These are phyloP conservation scores for Thelephora terrestris DNA, from an alignment of 1,284 basidiomycete species.

Conservation along the genomic window DNA sequence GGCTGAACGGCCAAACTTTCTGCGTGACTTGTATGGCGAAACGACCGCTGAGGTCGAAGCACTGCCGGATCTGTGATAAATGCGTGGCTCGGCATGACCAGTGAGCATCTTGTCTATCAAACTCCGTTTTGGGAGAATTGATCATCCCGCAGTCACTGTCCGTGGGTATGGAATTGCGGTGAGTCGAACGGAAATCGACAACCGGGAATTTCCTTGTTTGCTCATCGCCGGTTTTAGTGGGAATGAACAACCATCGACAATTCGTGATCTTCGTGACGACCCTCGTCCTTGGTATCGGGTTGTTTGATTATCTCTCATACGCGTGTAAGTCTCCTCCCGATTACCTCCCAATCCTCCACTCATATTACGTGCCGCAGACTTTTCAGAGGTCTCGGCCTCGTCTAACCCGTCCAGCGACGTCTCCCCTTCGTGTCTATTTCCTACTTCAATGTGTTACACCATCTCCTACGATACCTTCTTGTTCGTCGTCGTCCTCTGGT, in stretches of 20 bases:
- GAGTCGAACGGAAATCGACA: conserved; percentile 17
- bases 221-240: conserved; percentile 42
- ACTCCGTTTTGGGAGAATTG: not conserved
- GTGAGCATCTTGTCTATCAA: conserved; percentile 36
- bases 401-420: conserved; percentile 32
- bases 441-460: conserved; percentile 58
- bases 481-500: conserved; percentile 73
- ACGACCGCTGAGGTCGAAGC: conserved; percentile 90
- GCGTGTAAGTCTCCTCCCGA: conserved; percentile 47
- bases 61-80: conserved; percentile 86
- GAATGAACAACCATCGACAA: conserved; percentile 90
- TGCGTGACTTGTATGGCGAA: conserved; percentile 93
- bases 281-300: conserved; percentile 71
- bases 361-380: conserved; percentile 28
- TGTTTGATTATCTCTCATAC: conserved; percentile 78
- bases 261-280: conserved; percentile 86
- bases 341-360: conserved; percentile 4
- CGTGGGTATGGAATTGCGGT: conserved; percentile 99
- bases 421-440: conserved; percentile 59
- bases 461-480: conserved; percentile 77
- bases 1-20: conserved; percentile 91
- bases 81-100: conserved; percentile 90
- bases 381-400: conserved; percentile 31
- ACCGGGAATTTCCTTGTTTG: conserved; percentile 1
- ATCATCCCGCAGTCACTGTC: conserved; percentile 66